Base-by-base conservation (phyloP, 2,329 filamentous ascomycete species). In the Cladosporium sp. region DNA sequence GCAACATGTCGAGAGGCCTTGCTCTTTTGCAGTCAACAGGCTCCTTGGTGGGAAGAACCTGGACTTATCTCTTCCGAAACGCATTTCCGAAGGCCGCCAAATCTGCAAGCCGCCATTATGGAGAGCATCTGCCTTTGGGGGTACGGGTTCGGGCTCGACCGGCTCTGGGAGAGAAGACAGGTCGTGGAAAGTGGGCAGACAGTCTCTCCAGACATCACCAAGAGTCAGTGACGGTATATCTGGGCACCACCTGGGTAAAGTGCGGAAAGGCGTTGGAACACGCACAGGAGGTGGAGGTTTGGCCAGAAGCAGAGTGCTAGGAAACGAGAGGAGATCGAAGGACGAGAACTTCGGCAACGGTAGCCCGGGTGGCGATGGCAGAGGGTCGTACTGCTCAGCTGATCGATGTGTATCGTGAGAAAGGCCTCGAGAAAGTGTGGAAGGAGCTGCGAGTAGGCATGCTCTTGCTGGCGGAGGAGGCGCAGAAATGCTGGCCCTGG, bases 161-260 rank as follows among this genome's bases (percentile, higher is more conserved):
- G 51, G 54, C 38, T 63, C 61, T 5, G 62, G 57, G 13, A 65
- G 46, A 13, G 45, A 53, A 10, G 63, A 66, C 3, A 66, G 59
- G 52, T 66, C 63, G 38, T 56, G 59, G 54, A 65, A 65, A 3
- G 53, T 59, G 2, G 64, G 64, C 18, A 58, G 32, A 18, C 58
- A 54, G 28, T 59, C 56, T 13, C 50, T 53, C 58, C 57, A 62
- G 34, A 53, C 41, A 22, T 58, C 49, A 16, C 58, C 54, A 9
- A 54, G 55, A 28, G 56, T 62, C 46, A 64, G 49, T 8, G 58
- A 58, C n/a, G 60, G 59, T 33, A 65, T 58, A 11, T 53, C 45
- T 16, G 63, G 63, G 46, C 62, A 65, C 63, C 63, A 65, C 18
- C 37, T 56, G 31, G 62, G 62, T 5, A 66, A 49, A 8, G 16